A percentile compares a stretch with the other conserved stretches of the same genome.
These are phyloP conservation scores for Bolboschoenus planiculmis DNA, from an alignment of 176 grass and related monocot species.

Conservation along the genomic window DNA sequence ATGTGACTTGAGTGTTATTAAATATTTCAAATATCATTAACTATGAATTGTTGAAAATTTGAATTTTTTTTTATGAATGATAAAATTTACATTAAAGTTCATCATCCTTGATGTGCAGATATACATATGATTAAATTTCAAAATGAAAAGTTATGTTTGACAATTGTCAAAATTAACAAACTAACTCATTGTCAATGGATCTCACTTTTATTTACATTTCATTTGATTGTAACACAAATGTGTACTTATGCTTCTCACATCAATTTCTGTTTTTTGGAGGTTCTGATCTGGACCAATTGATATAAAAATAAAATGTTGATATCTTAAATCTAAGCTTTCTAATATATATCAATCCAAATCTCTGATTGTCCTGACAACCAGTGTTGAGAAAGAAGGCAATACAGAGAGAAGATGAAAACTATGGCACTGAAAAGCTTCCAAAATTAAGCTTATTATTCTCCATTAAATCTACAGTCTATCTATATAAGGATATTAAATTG, in stretches of 20 bases:
- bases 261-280: neutral
- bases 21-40: too few relatives aligned
- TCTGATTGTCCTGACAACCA: neutral
- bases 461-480: neutral
- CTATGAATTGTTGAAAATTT: too few relatives aligned
- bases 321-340: neutral
- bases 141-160: too few relatives aligned
- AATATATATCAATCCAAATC: neutral
- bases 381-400: neutral
- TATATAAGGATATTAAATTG: neutral
- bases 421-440: neutral
- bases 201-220: neutral
- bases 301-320: neutral
- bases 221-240: neutral
- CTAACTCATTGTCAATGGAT: neutral
- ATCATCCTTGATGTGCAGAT: too few relatives aligned
- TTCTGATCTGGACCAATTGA: neutral
- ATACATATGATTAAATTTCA: too few relatives aligned
- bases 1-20: too few relatives aligned
- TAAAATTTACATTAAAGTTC: too few relatives aligned
- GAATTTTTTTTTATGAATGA: too few relatives aligned
- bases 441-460: neutral
- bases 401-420: neutral
- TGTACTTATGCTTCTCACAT: neutral
- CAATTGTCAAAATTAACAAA: too few relatives aligned